Base-by-base conservation (phyloP, 129 eudicot species). In the Ambrosia trifida region DNA sequence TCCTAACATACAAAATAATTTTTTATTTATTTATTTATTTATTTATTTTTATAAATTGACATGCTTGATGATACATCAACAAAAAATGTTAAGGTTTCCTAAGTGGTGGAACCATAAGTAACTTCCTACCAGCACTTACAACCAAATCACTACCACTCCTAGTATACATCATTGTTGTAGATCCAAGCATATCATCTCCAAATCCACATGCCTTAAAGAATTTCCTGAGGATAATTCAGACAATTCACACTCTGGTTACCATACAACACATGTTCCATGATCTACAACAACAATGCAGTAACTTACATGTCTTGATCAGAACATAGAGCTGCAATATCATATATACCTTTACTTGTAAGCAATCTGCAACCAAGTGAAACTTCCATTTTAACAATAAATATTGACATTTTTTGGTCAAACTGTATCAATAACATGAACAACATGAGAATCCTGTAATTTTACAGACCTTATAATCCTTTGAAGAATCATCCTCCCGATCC, bases 121-220 rank as follows among this genome's bases (percentile, higher is more conserved):
- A 73, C 79, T 74, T 90, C 81, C 93, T 83, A 81, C 99, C 97
- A 65, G 87, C 97, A 28, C 66, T 73, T 59, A 63, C 43, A 58
- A 78, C 80, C 75, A 67, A 47, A 41, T 59, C 43, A 10, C 81
- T 73, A 49, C 83, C 64, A 10, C 85, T 64, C 58, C 84, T 81
- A 9, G 85, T 78, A 79, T 89, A 90, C 93, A 90, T 94, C 99
- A 94, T 94, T 63, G 99, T 89, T n/a, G 99, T 94, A 36, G 99
- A 85, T 82, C 81, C 85, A 67, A 89, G 85, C 10, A 84, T 67
- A 76, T 90, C 96, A 56, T 84, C 90, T 47, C 95, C 99, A 69
- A 94, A 90, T 82, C 97, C 97, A 77, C 99, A 94, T 11, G 96
- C 93, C 77, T 79, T 75, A 33, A 94, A 87, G 77, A 94, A 90